Evolutionary conservation across 331 rosid species (phyloP).

Genomic region (Cydonia oblonga): DNA sequence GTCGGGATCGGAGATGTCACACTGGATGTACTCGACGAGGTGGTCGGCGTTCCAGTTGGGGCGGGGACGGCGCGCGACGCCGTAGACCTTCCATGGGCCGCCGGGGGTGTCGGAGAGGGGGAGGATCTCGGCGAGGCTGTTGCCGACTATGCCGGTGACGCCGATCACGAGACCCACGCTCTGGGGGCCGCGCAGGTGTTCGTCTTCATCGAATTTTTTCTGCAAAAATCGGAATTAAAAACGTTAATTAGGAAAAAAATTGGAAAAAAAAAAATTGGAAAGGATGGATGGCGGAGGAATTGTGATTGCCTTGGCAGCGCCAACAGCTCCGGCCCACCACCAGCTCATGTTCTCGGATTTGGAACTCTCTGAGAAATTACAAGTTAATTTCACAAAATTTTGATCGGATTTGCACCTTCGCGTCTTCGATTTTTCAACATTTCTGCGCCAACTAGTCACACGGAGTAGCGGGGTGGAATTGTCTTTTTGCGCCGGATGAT

Average conservation of each 20-base stretch:
- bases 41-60: not conserved
- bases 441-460: not conserved
- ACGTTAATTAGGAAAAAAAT: not conserved
- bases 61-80: slow-evolving; percentile 2
- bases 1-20: not conserved
- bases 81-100: slow-evolving; percentile 3
- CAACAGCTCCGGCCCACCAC: not conserved
- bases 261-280: not conserved
- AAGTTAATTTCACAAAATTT: not conserved
- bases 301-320: not conserved
- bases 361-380: not conserved
- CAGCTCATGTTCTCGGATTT: not conserved
- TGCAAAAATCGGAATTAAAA: not conserved
- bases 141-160: not conserved
- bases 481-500: not conserved
- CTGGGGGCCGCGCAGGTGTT: not conserved
- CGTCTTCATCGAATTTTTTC: not conserved
- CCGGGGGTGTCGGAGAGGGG: not conserved
- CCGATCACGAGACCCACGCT: slow-evolving; percentile 2
- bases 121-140: not conserved
- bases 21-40: not conserved
- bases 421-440: not conserved
- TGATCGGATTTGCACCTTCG: not conserved
- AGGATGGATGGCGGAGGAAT: not conserved
- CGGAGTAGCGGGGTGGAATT: not conserved